Percentiles rank a stretch among this genome's conserved stretches.
Conservation (phyloP, 805 yeast genomes). For the Kodamaea sagamina region DNA sequence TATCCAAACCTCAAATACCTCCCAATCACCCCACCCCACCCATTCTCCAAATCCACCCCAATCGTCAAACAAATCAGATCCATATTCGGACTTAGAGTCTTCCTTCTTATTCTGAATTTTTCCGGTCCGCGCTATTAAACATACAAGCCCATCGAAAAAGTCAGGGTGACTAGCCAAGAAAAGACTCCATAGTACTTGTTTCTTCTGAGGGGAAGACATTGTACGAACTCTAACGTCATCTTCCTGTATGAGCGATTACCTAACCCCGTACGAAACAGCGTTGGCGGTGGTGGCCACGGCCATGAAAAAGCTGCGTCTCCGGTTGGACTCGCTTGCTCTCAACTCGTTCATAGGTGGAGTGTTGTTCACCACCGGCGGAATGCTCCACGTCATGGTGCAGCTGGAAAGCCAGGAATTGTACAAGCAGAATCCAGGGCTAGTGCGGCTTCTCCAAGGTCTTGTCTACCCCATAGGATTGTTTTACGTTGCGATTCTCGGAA, state of each 20-base stretch:
- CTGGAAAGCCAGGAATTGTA: constrained; percentile 49
- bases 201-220: not conserved
- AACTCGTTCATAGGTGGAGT: constrained; percentile 73
- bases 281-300: constrained; percentile 82
- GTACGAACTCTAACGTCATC: too few species aligned
- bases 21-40: too few species aligned
- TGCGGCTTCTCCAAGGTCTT: constrained; percentile 58
- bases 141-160: not conserved
- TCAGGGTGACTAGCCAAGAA: too few species aligned
- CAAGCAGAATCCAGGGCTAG: constrained; percentile 50
- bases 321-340: constrained; percentile 56
- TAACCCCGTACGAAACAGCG: constrained; percentile 80
- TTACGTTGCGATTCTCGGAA: constrained; percentile 73
- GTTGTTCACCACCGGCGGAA: constrained; percentile 70
- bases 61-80: too few species aligned
- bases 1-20: too few species aligned
- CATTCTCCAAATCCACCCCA: too few species aligned
- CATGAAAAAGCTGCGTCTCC: constrained; percentile 76
- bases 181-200: not conserved
- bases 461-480: constrained; percentile 73
- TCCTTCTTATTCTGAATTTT: constrained; percentile 1
- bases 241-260: constrained; percentile 42
- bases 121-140: constrained; percentile 7
- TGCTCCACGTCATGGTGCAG: constrained; percentile 60
- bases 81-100: constrained; percentile 7